Evolutionary conservation across 2,329 filamentous ascomycete genomes (phyloP), one percentile per base, ranked within the genome.

Genomic region (Exophiala lecanii-corni): DNA sequence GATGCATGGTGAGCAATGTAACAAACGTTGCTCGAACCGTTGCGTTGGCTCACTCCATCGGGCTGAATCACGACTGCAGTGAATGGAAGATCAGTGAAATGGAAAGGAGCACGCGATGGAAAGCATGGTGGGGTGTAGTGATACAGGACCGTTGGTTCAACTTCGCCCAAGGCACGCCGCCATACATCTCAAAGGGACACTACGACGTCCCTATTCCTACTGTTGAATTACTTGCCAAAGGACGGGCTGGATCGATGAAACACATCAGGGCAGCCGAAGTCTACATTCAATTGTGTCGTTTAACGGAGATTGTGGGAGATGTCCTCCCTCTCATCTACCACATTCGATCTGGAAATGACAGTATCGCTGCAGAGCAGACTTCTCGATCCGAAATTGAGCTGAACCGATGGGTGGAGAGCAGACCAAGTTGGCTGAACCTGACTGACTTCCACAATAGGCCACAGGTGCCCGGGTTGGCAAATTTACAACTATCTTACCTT

Each of bases 91-190:
- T 75, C 2, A 68, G 70, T 1, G 64, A 64, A 2, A 61, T 64
- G 23, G 75, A 78, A 49, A 77, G 75, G 50, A 64, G 68, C 6
- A 59, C 73, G 12, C 66, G 75, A 5, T 71, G 73, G 20, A 69
- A 72, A 2, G 57, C 75, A 2, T 78, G 75, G 72, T 78, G 75
- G 75, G 74, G 70, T 4, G 71, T 77, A 2, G 62, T 78, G 2
- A 73, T 78, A 28, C 74, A 75, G 43, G 75, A 78, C 57, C 68
- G 73, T 30, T 79, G 75, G 68, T 70, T 73, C 41, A 76, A 74
- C 51, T 71, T 76, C 40, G 73, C 72, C 3, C 75, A 78, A 52
- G 75, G 74, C 3, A 70, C 73, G 2, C 75, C 75, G 15, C 72
- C 75, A 3, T 70, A 75, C 37, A 71, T 77, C 9, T 62, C 67